Evolutionary conservation across 2,329 filamentous ascomycete species (phyloP), one percentile per base, ranked within the genome.

Genomic region (Penicillium expansum): DNA sequence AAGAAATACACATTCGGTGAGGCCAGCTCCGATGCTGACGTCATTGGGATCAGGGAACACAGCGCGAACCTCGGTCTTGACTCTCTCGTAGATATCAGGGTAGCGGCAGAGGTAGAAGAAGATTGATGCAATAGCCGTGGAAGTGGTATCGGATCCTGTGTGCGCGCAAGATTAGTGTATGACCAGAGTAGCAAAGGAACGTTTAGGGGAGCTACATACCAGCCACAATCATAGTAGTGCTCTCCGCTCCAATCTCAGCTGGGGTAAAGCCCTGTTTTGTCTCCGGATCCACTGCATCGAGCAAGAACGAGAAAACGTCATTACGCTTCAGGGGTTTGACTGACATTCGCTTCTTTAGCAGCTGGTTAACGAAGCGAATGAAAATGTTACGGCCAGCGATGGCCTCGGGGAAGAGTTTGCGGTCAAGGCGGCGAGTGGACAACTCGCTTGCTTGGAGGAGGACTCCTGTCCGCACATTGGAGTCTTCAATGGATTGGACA

Each of bases 231-330:
- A 82, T 63, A 3, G 79, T 69, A 52, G 79, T 77, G 35, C 75
- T 79, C 62, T 82, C 80, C 59, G 75, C 76, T 73, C 77, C 79
- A 22, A 82, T 62, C 62, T 82, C 80, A 50, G 75, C 69, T 67
- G 74, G 69, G 61, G 71, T 71, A 69, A 79, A 74, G 76, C 73
- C 37, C 22, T 57, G 22, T 18, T 49, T 37, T 16, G 77, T 78
- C 59, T 79, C 71, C 1, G 77, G 74, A 63, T 83, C 75, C 64
- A 76, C 75, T 50, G 79, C 76, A 54, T 79, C 72, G 44, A 79
- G 67, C 5, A 79, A 71, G 69, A 82, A 71, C 67, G 78, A 74
- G 68, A 79, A 78, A 64, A 81, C 78, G 63, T 81, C 80, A 37
- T n/a, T 37, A 49, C 77, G 77, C 59, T 79, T 74, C 13, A 66